phyloP scores from a whole-genome alignment of 768 basidiomycete genomes.

The Hemileccinum rubropunctum region DNA sequence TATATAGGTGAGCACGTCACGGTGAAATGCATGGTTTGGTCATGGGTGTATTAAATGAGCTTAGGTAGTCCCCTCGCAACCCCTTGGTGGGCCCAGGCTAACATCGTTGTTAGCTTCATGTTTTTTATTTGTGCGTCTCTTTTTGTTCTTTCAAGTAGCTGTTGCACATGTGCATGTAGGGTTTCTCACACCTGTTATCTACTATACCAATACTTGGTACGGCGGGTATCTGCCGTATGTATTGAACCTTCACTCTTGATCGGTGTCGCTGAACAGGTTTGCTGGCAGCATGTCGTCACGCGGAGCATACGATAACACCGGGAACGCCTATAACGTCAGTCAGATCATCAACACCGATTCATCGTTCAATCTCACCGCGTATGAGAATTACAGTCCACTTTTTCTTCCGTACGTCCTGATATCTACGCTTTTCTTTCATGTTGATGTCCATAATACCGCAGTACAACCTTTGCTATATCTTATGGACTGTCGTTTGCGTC shows the following conservation, averaged over 20 bases:
- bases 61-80: conserved; percentile 58
- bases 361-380: conserved; percentile 54
- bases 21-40: neutral
- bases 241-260: neutral
- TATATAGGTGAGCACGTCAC: conserved; percentile 23
- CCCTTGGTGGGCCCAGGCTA: conserved; percentile 83
- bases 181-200: conserved; percentile 60
- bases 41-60: neutral
- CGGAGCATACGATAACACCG: conserved; percentile 65
- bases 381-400: conserved; percentile 57
- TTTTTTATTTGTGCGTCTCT: conserved; percentile 59
- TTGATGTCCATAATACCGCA: conserved; percentile 5
- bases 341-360: conserved; percentile 51
- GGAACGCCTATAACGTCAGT: conserved; percentile 53
- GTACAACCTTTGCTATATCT: conserved; percentile 67
- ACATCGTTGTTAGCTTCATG: conserved; percentile 59
- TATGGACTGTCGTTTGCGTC: conserved; percentile 85
- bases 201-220: conserved; percentile 68
- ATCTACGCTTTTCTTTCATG: neutral
- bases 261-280: neutral
- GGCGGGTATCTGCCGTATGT: conserved; percentile 55
- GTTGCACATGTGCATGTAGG: conserved; percentile 36
- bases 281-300: conserved; percentile 55
- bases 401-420: conserved; percentile 45
- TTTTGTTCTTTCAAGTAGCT: conserved; percentile 48